Percentiles rank a stretch among this genome's conserved stretches.
These are phyloP conservation scores for Colletotrichum orchidophilum DNA, from an alignment of 2,329 filamentous ascomycete genomes.

Conservation along the genomic window DNA sequence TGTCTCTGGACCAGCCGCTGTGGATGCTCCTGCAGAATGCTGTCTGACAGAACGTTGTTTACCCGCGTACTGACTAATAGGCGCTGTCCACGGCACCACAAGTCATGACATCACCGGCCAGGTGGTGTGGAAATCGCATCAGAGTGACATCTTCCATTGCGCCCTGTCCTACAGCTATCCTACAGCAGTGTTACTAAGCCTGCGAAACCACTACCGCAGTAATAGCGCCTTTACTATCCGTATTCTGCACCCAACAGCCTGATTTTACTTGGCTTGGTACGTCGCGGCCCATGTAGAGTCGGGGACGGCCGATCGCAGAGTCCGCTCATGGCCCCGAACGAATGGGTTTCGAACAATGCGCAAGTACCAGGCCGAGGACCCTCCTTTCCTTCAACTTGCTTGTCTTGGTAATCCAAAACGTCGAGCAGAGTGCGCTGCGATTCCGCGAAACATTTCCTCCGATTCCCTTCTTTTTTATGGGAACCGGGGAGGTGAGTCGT, in stretches of 20 bases:
- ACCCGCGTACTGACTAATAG: background rate
- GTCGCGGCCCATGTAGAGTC: slow-evolving; percentile 16
- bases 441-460: slow-evolving; percentile 13
- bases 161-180: background rate
- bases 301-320: slow-evolving; percentile 18
- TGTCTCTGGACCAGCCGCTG: background rate
- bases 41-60: background rate
- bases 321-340: background rate
- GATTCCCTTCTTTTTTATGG: background rate
- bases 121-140: slow-evolving; percentile 23
- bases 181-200: background rate
- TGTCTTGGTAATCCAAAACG: slow-evolving; percentile 14
- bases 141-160: slow-evolving; percentile 28
- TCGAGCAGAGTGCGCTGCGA: background rate
- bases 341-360: background rate
- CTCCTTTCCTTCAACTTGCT: background rate
- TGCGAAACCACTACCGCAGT: background rate
- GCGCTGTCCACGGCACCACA: background rate
- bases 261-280: background rate
- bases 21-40: background rate
- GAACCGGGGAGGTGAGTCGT: slow-evolving; percentile 10
- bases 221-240: background rate
- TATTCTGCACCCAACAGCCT: background rate
- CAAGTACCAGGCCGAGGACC: background rate
- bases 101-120: slow-evolving; percentile 29